Evolutionary conservation across 371 early-diverging fungal species (phyloP).

Genomic region (Rhizomucor pusillus): DNA sequence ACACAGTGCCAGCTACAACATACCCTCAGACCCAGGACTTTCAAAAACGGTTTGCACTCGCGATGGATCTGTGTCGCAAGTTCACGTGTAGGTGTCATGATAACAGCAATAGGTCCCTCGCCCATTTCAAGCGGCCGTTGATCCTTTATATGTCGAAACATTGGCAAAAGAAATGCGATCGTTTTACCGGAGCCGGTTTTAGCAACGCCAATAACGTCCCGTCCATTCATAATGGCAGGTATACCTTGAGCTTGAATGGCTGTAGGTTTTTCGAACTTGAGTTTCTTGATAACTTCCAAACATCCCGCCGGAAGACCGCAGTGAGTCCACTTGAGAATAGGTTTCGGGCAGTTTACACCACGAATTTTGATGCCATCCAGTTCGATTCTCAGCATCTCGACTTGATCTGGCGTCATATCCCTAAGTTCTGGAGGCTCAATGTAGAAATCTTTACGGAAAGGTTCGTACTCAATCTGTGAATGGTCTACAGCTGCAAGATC

Average conservation of each 20-base stretch:
- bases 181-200: conserved; percentile 99
- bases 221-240: conserved; percentile 96
- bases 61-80: conserved; percentile 97
- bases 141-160: conserved; percentile 97
- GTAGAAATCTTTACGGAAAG: conserved; percentile 94
- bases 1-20: conserved; percentile 1
- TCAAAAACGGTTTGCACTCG: conserved; percentile 88
- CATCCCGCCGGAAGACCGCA: conserved; percentile 83
- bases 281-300: conserved; percentile 72
- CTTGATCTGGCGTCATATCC: conserved; percentile 81
- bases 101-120: conserved; percentile 94
- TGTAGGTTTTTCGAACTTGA: conserved; percentile 87
- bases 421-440: conserved; percentile 93
- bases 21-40: conserved; percentile 68
- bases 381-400: conserved; percentile 78
- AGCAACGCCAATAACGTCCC: conserved; percentile 99
- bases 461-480: conserved; percentile 78
- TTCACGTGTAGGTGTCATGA: conserved; percentile 99
- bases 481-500: conserved; percentile 93
- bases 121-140: conserved; percentile 80
- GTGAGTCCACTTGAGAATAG: conserved; percentile 94
- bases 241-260: conserved; percentile 98
- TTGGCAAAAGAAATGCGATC: conserved; percentile 93
- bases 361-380: conserved; percentile 95
- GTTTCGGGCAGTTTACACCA: conserved; percentile 87